These are phyloP conservation scores for Plectosphaerella cucumerina DNA, from an alignment of 2,329 filamentous ascomycete genomes.

Conservation along the genomic window DNA sequence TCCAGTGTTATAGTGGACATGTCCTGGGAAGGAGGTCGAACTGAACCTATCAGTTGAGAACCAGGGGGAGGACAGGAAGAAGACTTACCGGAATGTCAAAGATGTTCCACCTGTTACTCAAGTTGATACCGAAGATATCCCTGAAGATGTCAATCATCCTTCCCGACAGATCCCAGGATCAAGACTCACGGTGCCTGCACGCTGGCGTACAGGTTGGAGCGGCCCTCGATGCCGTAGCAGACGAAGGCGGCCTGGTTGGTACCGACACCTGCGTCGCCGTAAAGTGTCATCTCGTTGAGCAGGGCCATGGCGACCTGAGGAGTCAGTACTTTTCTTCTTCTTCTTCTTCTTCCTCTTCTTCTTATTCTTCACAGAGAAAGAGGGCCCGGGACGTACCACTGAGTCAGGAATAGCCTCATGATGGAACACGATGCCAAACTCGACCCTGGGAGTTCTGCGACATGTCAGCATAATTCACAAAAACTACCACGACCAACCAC, in stretches of 20 bases:
- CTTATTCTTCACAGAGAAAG: not conserved
- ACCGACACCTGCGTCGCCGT: not conserved
- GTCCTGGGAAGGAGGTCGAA: not conserved
- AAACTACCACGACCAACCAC: not conserved
- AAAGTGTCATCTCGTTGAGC: not conserved
- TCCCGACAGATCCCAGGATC: not conserved
- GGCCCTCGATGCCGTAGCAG: slow-evolving; percentile 2
- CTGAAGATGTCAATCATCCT: not conserved
- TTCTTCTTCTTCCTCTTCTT: too few relatives aligned
- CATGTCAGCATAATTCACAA: not conserved
- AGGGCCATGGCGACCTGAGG: slow-evolving; percentile 1
- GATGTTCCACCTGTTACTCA: not conserved
- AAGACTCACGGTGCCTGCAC: slow-evolving; percentile 1
- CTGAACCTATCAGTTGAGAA: not conserved
- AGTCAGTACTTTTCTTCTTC: too few relatives aligned
- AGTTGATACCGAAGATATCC: not conserved
- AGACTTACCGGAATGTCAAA: not conserved
- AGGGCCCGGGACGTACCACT: not conserved
- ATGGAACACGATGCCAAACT: slow-evolving; percentile 3
- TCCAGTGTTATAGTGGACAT: not conserved
- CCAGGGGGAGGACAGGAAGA: not conserved
- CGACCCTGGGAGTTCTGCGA: not conserved
- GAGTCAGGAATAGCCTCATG: not conserved
- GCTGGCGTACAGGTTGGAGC: not conserved
- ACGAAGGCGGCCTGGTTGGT: not conserved